Evolutionary conservation across 495 filamentous ascomycete species (phyloP).

Genomic region (Peziza echinospora): DNA sequence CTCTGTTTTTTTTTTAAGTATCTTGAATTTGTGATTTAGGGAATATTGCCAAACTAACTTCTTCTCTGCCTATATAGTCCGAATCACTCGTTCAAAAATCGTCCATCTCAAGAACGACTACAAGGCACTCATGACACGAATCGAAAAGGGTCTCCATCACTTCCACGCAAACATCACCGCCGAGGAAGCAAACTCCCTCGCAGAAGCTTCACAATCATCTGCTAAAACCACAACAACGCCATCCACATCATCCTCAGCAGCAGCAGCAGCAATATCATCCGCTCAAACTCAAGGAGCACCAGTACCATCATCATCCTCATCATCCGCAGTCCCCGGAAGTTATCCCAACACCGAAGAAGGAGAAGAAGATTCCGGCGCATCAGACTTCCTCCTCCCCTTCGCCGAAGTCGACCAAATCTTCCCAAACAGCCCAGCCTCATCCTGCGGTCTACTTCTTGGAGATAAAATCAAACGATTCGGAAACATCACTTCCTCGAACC

Average conservation of each 20-base stretch:
- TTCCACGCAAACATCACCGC: neutral
- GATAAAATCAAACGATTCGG: constrained; percentile 74
- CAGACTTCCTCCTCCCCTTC: constrained; percentile 40
- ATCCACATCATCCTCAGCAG: constrained; percentile 3
- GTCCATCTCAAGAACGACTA: constrained; percentile 82
- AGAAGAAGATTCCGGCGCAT: too few species aligned
- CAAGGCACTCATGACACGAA: constrained; percentile 59
- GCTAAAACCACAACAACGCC: constrained; percentile 3
- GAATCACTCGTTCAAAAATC: constrained; percentile 73
- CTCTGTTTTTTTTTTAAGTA: neutral
- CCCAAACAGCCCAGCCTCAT: constrained; percentile 54
- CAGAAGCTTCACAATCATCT: constrained; percentile 36
- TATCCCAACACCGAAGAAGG: too few species aligned
- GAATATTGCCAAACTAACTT: neutral
- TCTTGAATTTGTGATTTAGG: neutral
- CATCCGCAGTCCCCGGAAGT: too few species aligned
- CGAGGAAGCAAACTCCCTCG: constrained; percentile 22
- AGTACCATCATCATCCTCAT: too few species aligned
- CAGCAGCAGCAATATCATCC: constrained; percentile 1
- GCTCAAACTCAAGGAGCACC: neutral
- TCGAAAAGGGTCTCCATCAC: constrained; percentile 65
- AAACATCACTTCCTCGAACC: constrained; percentile 54
- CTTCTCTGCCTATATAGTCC: constrained; percentile 32
- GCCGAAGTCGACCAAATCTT: constrained; percentile 78
- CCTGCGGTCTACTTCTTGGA: constrained; percentile 63